Base-by-base conservation (phyloP, 305 asterid genomes). In the Rubia tinctorum region DNA sequence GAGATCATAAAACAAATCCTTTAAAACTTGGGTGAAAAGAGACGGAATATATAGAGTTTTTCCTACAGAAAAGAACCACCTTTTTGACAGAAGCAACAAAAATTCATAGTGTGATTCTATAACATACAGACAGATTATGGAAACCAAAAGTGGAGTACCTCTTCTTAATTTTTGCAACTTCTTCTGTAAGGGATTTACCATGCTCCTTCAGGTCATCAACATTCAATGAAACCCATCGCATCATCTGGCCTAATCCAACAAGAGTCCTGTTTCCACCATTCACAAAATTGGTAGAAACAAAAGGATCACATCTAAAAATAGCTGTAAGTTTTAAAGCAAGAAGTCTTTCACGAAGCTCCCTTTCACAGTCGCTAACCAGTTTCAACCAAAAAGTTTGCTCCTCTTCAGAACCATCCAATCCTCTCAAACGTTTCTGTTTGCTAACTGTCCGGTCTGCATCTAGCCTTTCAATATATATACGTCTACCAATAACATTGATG, bases 271-370 rank as follows among this genome's bases (percentile, higher is more conserved):
- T 47, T 71, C 84, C 85, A 79, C 56, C 64, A 71, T 76, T 66
- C 67, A 20, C 42, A 69, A 59, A 66, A 30, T 80, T 76, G 40
- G 69, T 69, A 45, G 80, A 71, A 4, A 82, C 76, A 76, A 68
- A 65, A 45, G 89, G 79, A 68, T 71, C 65, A 18, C 65, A 60
- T 75, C 64, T 81, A 68, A 83, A 77, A 76, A 71, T 45, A 49
- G 83, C 85, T 22, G 89, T 87, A 74, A 88, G 84, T 76, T 81
- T 83, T 27, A 80, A 59, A 72, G 87, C 78, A 18, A 87, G 83
- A 63, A 94, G 93, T 89, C 99, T 90, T 73, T 84, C 87, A 83
- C 88, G 73, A 60, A 94, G 87, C 82, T 94, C 97, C 71, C 73
- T 88, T 86, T 94, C 99, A 71, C 87, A 73, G 78, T 84, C 76